Evolutionary conservation across 306 rosid genomes (phyloP), one percentile per base, ranked within the genome.

Genomic region (Acacia confusa): DNA sequence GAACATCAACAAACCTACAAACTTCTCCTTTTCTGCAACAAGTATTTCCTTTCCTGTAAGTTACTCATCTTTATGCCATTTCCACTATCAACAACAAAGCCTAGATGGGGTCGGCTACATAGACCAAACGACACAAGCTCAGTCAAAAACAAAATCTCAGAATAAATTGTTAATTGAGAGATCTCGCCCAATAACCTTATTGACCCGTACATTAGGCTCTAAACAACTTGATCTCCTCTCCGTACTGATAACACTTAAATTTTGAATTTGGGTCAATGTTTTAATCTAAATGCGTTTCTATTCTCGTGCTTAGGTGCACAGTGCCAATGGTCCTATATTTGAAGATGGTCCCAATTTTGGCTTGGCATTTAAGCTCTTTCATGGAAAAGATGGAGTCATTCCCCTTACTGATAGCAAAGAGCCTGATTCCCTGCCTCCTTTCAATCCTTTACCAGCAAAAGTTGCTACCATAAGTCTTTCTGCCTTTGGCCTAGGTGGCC

Each of bases 261-360:
- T 74, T 86, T 86, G 55, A 7, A 25, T 75, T 60, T 64, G 45
- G 53, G 19, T 66, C 30, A 63, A 32, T 50, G 25, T 38, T 57
- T 50, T 74, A 32, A 48, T 66, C 74, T n/a, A 30, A 53, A 75
- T 70, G 63, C 1, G 7, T 80, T 57, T 76, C 53, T 48, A 20
- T 64, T 74, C 61, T 77, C 40, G 22, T 75, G 52, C 66, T 72
- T 69, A 86, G 92, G 84, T 58, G 52, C 72, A 32, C 45, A 90
- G 92, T 79, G 84, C 79, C 19, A 87, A 79, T 75, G 97, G 94
- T 87, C 97, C 97, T 34, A 91, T 93, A 71, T 91, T 91, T 85
- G 94, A 91, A 85, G 97, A 93, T 82, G 93, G 92, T 77, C 91
- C 92, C 20, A 79, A 81, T 89, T 93, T 93, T 84, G 93, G 81